These are phyloP conservation scores for Yamadazyma diospyri DNA, from an alignment of 1,139 yeast species.

Conservation along the genomic window DNA sequence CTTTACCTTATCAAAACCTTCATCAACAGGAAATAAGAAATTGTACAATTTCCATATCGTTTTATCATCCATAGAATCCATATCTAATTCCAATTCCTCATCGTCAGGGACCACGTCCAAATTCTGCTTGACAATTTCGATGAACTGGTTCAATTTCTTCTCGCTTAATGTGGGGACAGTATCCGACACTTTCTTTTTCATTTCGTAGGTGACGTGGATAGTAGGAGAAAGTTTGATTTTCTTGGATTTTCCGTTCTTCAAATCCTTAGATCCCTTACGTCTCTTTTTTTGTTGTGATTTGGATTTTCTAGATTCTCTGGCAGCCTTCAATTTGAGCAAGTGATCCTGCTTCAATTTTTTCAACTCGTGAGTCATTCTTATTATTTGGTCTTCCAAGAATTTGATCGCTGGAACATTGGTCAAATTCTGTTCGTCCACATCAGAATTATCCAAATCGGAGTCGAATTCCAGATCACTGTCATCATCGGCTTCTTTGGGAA, in stretches of 20 bases:
- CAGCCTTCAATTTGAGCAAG: constrained; percentile 55
- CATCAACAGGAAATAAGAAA: constrained; percentile 59
- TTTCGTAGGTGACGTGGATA: constrained; percentile 73
- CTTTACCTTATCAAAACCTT: constrained; percentile 65
- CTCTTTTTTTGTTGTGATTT: constrained; percentile 40
- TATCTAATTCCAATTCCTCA: constrained; percentile 86
- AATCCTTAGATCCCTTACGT: constrained; percentile 10
- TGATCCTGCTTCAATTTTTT: constrained; percentile 71
- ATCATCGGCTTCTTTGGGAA: constrained; percentile 45
- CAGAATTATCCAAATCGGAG: constrained; percentile 58
- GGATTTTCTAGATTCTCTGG: constrained; percentile 43
- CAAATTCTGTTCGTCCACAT: constrained; percentile 68
- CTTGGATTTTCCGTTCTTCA: constrained; percentile 11
- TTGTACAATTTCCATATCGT: constrained; percentile 83
- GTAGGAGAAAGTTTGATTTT: constrained; percentile 15
- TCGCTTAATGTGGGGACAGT: constrained; percentile 77
- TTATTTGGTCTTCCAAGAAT: constrained; percentile 80
- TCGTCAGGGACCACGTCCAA: constrained; percentile 66
- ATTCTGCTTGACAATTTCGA: constrained; percentile 82
- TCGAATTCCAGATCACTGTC: constrained; percentile 32
- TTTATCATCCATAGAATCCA: constrained; percentile 86
- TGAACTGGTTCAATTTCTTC: constrained; percentile 76
- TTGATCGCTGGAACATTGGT: constrained; percentile 83
- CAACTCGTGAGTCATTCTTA: constrained; percentile 80
- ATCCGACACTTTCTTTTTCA: constrained; percentile 93